Evolutionary conservation across 1,284 basidiomycete species (phyloP).

Genomic region (Laetiporus sulphureus): DNA sequence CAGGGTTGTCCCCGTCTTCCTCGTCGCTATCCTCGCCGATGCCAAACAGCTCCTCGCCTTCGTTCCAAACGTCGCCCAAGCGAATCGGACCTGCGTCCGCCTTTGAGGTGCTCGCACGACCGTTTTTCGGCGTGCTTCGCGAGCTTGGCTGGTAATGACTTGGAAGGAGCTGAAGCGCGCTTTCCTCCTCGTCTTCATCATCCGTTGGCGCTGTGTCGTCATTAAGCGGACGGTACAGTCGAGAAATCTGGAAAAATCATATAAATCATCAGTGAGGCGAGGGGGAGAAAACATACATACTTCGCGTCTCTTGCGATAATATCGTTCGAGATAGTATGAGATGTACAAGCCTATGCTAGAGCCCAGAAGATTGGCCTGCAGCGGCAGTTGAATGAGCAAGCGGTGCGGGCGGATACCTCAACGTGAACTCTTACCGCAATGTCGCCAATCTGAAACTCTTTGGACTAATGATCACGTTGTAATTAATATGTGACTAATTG

Average conservation of each 20-base stretch:
- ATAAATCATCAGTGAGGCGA: no score
- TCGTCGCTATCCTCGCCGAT: slow-evolving; percentile 58
- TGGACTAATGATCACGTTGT: slow-evolving; percentile 41
- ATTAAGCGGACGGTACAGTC: slow-evolving; percentile 65
- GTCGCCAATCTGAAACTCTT: slow-evolving; percentile 75
- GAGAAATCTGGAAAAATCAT: slow-evolving; percentile 47
- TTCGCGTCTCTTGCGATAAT: slow-evolving; percentile 72
- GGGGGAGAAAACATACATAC: slow-evolving; percentile 27
- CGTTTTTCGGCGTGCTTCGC: slow-evolving; percentile 13
- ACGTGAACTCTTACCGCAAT: slow-evolving; percentile 47
- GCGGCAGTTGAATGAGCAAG: slow-evolving; percentile 8
- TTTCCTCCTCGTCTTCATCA: slow-evolving; percentile 43
- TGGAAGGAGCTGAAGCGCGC: slow-evolving; percentile 54
- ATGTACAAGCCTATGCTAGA: slow-evolving; percentile 65
- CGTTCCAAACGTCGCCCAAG: slow-evolving; percentile 69
- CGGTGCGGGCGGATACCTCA: slow-evolving; percentile 5
- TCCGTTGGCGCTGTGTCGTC: slow-evolving; percentile 43
- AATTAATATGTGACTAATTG: not conserved
- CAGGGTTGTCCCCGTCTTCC: slow-evolving; percentile 28
- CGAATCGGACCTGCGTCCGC: slow-evolving; percentile 22
- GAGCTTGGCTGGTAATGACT: slow-evolving; percentile 28
- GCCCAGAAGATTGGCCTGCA: slow-evolving; percentile 78
- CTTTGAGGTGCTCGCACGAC: slow-evolving; percentile 11
- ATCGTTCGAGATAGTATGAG: slow-evolving; percentile 61
- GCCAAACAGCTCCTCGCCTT: slow-evolving; percentile 69